Evolutionary conservation across 2,329 filamentous ascomycete species (phyloP), one percentile per base, ranked within the genome.

Genomic region (Ophiostoma perfectum): DNA sequence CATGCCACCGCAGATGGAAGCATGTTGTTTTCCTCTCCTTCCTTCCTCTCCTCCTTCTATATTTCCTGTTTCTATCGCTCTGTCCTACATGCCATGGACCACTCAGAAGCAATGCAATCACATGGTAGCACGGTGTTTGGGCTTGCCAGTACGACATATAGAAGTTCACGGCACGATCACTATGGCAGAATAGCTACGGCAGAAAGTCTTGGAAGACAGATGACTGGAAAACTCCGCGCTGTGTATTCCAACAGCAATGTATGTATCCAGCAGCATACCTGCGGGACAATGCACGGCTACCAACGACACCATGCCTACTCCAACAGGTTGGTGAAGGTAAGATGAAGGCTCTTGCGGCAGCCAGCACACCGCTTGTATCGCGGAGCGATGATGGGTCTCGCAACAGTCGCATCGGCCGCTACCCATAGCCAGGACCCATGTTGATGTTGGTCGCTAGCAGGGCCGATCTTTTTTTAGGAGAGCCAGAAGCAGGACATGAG

Each of bases 321-420:
- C 27, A 14, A 14, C 45, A 55, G 18, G 45, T 44, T 16, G 27
- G 27, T 27, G 27, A 27, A 27, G 27, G 2, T 27, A 27, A 2
- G 27, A 27, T 27, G 27, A 27, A 27, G 27, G 27, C 27, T 27
- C 27, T 27, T 27, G 27, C 27, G 27, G 27, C 27, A 27, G 27
- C 27, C 27, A 55, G 18, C 27, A 38, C 55, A 60, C 27, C 55
- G 27, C 55, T 60, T 38, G 11, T 6, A 18, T 5, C 27, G 14
- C 27, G 55, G 27, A 52, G 38, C 27, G 11, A 9, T 7, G 27
- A 6, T 39, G 55, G 55, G 55, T 60, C 55, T 36, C 16, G 55
- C 60, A 63, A 42, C 60, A 41, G 38, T 64, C 63, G 63, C 47
- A 64, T 64, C 63, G 63, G 63, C 42, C 11, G 42, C 39, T 64